Conservation (phyloP, 352 stramenopile species). For the Globisporangium solare region DNA sequence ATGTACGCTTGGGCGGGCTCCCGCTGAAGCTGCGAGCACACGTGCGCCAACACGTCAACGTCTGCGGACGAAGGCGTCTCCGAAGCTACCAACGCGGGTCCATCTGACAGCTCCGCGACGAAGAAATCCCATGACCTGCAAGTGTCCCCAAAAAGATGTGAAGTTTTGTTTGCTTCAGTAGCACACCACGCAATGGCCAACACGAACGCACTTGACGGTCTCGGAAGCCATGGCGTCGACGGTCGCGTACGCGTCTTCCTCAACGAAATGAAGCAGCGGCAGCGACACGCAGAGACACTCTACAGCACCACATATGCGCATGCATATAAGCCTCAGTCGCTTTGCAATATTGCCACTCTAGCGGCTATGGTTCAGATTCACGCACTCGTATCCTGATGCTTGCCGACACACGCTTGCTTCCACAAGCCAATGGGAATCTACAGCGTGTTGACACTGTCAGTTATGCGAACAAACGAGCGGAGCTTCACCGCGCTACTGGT, state of each 20-base stretch:
- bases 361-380: not conserved
- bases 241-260: slow-evolving; percentile 57
- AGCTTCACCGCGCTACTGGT: no score
- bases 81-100: not conserved
- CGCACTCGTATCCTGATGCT: slow-evolving; percentile 7
- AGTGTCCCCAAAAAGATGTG: not conserved
- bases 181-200: not conserved
- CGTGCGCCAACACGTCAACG: slow-evolving; percentile 12
- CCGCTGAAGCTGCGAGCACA: slow-evolving; percentile 15
- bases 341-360: not conserved
- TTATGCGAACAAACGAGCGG: no score
- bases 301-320: slow-evolving; percentile 3
- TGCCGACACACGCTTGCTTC: slow-evolving; percentile 16
- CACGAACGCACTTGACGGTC: slow-evolving; percentile 24
- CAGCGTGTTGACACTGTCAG: not conserved
- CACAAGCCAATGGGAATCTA: slow-evolving; percentile 3
- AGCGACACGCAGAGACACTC: slow-evolving; percentile 48
- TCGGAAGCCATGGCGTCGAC: slow-evolving; percentile 25
- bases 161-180: not conserved
- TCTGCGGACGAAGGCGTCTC: not conserved
- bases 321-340: not conserved
- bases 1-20: slow-evolving; percentile 40
- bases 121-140: slow-evolving; percentile 39
- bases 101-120: slow-evolving; percentile 20
- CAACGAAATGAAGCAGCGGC: slow-evolving; percentile 61